A percentile compares a stretch with the other conserved stretches of the same genome.
Evolutionary conservation across 306 rosid genomes (phyloP).

Genomic region (Dalbergia cochinchinensis): DNA sequence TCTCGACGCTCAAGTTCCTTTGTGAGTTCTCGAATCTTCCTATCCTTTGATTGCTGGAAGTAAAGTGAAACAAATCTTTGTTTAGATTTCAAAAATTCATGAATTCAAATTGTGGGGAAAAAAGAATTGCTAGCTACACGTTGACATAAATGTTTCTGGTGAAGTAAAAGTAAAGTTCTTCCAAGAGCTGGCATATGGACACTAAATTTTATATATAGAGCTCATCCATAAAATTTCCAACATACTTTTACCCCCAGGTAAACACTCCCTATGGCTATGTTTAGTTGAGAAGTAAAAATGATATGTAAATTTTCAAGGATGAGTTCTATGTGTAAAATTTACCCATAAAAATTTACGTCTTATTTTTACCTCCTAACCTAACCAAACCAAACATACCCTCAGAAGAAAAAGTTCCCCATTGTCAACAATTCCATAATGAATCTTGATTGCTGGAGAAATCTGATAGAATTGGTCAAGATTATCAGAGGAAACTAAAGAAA

Average conservation of each 20-base stretch:
- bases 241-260: no score
- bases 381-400: background rate
- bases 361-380: no score
- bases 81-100: constrained; percentile 21
- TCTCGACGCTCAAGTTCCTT: constrained; percentile 52
- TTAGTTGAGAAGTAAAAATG: no score
- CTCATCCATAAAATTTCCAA: no score
- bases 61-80: constrained; percentile 7
- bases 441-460: background rate
- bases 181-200: background rate
- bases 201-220: background rate
- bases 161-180: background rate
- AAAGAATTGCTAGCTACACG: background rate
- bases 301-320: no score
- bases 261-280: no score
- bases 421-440: background rate
- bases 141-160: background rate
- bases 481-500: no score
- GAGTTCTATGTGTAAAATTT: no score
- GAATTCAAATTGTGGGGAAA: constrained; percentile 6
- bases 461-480: no score
- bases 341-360: no score
- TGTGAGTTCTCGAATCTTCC: constrained; percentile 49
- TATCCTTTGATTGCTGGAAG: constrained; percentile 52
- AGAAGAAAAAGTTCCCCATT: background rate